A percentile compares a stretch with the other conserved stretches of the same genome.
These are phyloP conservation scores for Rutstroemia sp. DNA, from an alignment of 2,329 filamentous ascomycete species.

Conservation along the genomic window DNA sequence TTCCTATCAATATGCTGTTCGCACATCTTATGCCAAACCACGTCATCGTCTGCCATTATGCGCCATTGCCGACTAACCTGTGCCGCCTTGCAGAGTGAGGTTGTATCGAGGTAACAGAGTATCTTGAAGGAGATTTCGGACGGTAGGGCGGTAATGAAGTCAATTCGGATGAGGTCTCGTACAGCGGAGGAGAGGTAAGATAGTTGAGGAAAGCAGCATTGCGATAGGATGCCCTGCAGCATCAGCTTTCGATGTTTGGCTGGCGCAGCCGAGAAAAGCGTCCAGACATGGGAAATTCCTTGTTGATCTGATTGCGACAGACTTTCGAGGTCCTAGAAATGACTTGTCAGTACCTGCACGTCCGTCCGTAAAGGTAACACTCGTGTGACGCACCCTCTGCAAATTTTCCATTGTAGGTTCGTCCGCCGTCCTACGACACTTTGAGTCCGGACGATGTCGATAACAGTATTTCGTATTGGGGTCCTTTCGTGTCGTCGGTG, in stretches of 20 bases:
- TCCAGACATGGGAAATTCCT: slow-evolving; percentile 96
- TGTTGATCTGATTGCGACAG: slow-evolving; percentile 83
- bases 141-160: slow-evolving; percentile 85
- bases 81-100: slow-evolving; percentile 89
- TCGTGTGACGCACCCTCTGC: slow-evolving; percentile 58
- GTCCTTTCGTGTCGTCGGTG: slow-evolving; percentile 37
- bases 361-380: background rate
- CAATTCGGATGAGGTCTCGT: slow-evolving; percentile 92
- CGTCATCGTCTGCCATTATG: slow-evolving; percentile 87
- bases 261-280: slow-evolving; percentile 90
- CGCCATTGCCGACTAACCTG: slow-evolving; percentile 90
- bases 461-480: slow-evolving; percentile 92
- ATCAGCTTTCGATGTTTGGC: slow-evolving; percentile 92
- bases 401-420: slow-evolving; percentile 94
- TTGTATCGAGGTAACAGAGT: slow-evolving; percentile 84
- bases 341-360: slow-evolving; percentile 1
- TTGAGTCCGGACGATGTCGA: slow-evolving; percentile 85
- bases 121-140: slow-evolving; percentile 91
- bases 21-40: slow-evolving; percentile 98
- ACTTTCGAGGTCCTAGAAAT: slow-evolving; percentile 64
- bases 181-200: slow-evolving; percentile 88
- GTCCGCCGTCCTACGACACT: slow-evolving; percentile 87
- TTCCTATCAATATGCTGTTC: slow-evolving; percentile 93
- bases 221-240: slow-evolving; percentile 90
- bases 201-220: slow-evolving; percentile 96